Evolutionary conservation across 257 asterid species (phyloP), one percentile per base, ranked within the genome.

Genomic region (Jacaranda mimosifolia): DNA sequence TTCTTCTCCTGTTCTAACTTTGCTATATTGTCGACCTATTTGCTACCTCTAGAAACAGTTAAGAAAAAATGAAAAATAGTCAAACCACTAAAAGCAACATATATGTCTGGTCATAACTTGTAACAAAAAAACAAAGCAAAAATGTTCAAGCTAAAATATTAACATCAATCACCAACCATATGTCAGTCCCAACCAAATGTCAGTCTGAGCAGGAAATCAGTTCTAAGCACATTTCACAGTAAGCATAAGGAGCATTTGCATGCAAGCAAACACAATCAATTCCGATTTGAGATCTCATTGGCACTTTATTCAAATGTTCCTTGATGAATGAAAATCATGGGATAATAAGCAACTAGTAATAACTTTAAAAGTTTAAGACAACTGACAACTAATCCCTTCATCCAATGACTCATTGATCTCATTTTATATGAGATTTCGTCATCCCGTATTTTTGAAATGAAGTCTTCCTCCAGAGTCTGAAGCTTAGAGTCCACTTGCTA

Each of bases 301-400:
- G 39, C 10, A 46, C 19, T 52, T 53, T n/a, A 58, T 18, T 53
- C 10, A 43, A 26, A 21, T 9, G 10, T 73, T 56, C 45, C 52
- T 49, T 45, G 36, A 12, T 17, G 40, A 7, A 60, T 3, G 57
- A 64, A 42, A 6, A 38, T 17, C 46, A 18, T 42, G 40, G 48
- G 19, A 62, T 38, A 71, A 32, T 59, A 35, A 21, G 48, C 51
- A 69, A 75, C 51, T 64, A 74, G 32, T 26, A 53, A 42, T 17
- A 56, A 60, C 19, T 70, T 63, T 21, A 59, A 80, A 45, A 42
- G 35, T 36, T 46, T 11, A 46, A 62, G 83, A 66, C 45, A 59
- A 93, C 99, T 91, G 86, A 96, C 99, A 84, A 93, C 91, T 77
- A 96, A 83, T 80, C 76, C 85, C 80, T 88, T 82, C 87, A 98